These are phyloP conservation scores for Williopsis jadinii DNA, from an alignment of 1,139 yeast species.

Conservation along the genomic window DNA sequence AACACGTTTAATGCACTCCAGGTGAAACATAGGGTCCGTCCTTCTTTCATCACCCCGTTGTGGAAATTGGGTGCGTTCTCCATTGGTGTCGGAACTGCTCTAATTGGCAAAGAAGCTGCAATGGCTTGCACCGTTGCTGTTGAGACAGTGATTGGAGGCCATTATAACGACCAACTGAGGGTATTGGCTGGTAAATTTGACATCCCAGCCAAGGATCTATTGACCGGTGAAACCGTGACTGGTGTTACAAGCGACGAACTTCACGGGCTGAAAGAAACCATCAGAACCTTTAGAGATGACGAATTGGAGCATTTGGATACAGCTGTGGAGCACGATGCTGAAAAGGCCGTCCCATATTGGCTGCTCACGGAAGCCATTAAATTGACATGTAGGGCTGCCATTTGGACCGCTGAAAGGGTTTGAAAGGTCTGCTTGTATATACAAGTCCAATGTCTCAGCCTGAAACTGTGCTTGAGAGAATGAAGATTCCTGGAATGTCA, in stretches of 20 bases:
- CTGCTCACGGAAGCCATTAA: slow-evolving; percentile 84
- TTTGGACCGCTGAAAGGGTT: slow-evolving; percentile 83
- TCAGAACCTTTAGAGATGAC: slow-evolving; percentile 83
- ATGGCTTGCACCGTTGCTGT: slow-evolving; percentile 99
- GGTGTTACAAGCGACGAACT: slow-evolving; percentile 47
- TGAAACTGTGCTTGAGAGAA: too few relatives aligned
- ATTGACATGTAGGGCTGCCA: slow-evolving; percentile 77
- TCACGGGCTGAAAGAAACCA: slow-evolving; percentile 47
- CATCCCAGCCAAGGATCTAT: slow-evolving; percentile 36
- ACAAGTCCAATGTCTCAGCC: background rate
- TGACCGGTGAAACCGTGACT: slow-evolving; percentile 28
- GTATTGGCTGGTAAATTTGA: slow-evolving; percentile 58
- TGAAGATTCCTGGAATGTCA: too few relatives aligned
- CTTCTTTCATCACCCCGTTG: slow-evolving; percentile 81
- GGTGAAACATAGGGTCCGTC: slow-evolving; percentile 73
- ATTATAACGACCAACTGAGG: slow-evolving; percentile 85
- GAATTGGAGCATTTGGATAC: slow-evolving; percentile 94
- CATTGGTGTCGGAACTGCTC: slow-evolving; percentile 82
- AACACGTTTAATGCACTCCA: slow-evolving; percentile 76
- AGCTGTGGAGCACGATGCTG: slow-evolving; percentile 87
- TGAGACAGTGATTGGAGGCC: slow-evolving; percentile 96
- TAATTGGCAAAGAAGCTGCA: slow-evolving; percentile 89
- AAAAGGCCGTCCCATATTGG: slow-evolving; percentile 88
- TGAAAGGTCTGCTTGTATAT: slow-evolving; percentile 22
- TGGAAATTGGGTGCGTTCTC: slow-evolving; percentile 92